phyloP scores from a whole-genome alignment of 768 basidiomycete genomes.

The Lentinula sp. region DNA sequence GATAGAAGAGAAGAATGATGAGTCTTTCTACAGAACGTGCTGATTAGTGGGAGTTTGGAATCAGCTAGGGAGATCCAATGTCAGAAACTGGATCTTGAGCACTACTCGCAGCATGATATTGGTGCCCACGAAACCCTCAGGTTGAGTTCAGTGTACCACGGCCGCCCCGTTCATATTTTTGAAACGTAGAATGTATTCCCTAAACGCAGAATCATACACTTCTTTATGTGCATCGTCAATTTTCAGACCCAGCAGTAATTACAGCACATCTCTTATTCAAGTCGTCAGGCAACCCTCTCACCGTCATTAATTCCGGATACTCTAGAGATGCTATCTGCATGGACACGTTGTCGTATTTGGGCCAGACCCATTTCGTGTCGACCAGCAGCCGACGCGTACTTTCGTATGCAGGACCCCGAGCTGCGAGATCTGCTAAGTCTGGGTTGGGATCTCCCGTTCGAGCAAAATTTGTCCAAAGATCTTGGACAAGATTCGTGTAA shows the following conservation, averaged over 20 bases:
- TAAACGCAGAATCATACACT: background rate
- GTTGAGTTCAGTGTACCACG: background rate
- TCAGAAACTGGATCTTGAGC: background rate
- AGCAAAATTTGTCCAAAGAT: conserved; percentile 1
- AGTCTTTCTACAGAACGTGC: background rate
- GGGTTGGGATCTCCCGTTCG: conserved; percentile 1
- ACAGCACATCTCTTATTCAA: conserved; percentile 3
- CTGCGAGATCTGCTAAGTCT: background rate
- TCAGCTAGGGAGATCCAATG: background rate
- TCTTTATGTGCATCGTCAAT: background rate
- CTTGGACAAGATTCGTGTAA: conserved; percentile 4
- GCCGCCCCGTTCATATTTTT: background rate
- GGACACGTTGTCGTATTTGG: background rate
- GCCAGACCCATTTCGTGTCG: conserved; percentile 1
- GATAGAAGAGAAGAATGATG: background rate
- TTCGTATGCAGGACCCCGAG: background rate
- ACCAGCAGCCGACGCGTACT: background rate
- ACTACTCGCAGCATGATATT: background rate
- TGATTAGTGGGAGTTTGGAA: background rate
- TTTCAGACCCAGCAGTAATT: background rate
- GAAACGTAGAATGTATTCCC: background rate
- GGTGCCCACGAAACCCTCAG: background rate
- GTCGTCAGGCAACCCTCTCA: background rate
- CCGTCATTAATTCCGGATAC: background rate
- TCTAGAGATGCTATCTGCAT: background rate